Evolutionary conservation across 1,139 yeast genomes (phyloP).

Genomic region (Diutina sp.): DNA sequence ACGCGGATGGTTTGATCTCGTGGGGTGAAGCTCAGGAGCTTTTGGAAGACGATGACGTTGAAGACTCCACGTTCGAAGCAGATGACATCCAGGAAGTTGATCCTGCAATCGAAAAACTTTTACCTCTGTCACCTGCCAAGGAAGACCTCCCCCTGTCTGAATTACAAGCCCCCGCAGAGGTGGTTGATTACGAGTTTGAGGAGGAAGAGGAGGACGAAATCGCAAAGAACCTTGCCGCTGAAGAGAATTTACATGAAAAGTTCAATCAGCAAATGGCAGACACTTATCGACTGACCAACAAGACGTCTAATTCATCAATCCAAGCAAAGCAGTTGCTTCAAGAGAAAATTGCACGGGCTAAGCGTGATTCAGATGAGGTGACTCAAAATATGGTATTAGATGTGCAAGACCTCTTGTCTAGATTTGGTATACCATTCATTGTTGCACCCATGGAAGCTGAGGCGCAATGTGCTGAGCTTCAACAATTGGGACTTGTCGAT

Average conservation of each 20-base stretch:
- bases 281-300: constrained; percentile 4
- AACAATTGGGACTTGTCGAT: constrained; percentile 61
- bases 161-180: constrained; percentile 3
- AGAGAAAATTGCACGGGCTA: constrained; percentile 49
- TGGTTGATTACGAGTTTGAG: constrained; percentile 50
- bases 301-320: constrained; percentile 16
- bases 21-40: constrained; percentile 32
- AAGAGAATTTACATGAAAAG: constrained; percentile 57
- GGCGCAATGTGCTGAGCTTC: constrained; percentile 86
- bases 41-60: constrained; percentile 8
- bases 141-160: neutral
- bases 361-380: constrained; percentile 74
- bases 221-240: constrained; percentile 48
- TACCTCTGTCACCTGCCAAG: neutral
- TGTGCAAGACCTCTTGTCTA: constrained; percentile 71
- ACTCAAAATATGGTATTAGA: constrained; percentile 78
- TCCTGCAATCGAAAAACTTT: neutral
- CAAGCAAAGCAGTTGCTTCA: constrained; percentile 43
- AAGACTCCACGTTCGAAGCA: constrained; percentile 3
- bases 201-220: constrained; percentile 68
- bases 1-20: constrained; percentile 35
- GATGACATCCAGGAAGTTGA: constrained; percentile 5
- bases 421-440: constrained; percentile 88
- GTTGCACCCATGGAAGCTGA: constrained; percentile 99
- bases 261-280: constrained; percentile 39